Base-by-base conservation (phyloP, 257 asterid species). In the Plantago ovata region DNA sequence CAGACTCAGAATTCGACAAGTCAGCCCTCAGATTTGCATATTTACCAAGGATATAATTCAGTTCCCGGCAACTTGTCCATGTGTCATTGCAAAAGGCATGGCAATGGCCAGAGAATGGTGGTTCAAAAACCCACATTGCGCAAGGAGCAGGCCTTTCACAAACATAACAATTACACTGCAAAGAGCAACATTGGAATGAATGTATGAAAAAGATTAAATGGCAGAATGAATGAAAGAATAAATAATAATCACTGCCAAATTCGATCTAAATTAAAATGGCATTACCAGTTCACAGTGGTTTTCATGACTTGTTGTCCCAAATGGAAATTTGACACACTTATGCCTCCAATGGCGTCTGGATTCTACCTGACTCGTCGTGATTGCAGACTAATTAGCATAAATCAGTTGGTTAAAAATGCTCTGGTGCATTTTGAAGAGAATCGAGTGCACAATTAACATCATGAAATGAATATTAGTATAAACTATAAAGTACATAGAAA, bases 211-310 rank as follows among this genome's bases (percentile, higher is more conserved):
- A 45, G 16, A 4, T 14, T 5, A 3, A 10, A 41, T 10, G 15
- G 15, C 48, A 43, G 14, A 18, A 47, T 1, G 11, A 1, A 16
- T 15, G 23, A 24, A 23, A 16, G 19, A 7, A 46, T 1, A n/a
- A n/a, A n/a, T n/a, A n/a, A n/a, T n/a, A n/a, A n/a, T n/a, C n/a
- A n/a, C n/a, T n/a, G n/a, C n/a, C n/a, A n/a, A n/a, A n/a, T n/a
- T n/a, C n/a, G n/a, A n/a, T n/a, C n/a, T n/a, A n/a, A n/a, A n/a
- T n/a, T n/a, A n/a, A 47, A 16, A 43, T 15, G 19, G 19, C 54
- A 48, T 18, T 48, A 48, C 54, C 54, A 48, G 14, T 48, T 48
- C 54, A 48, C 54, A 48, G 54, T 48, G 28, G 24, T 28, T 48
- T 20, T 11, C 10, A n/a, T 48, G 54, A 18, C 4, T 1, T 15